A percentile compares a stretch with the other conserved stretches of the same genome.
phyloP scores from a whole-genome alignment of 1,284 basidiomycete species.

The Wallemia mellicola region DNA sequence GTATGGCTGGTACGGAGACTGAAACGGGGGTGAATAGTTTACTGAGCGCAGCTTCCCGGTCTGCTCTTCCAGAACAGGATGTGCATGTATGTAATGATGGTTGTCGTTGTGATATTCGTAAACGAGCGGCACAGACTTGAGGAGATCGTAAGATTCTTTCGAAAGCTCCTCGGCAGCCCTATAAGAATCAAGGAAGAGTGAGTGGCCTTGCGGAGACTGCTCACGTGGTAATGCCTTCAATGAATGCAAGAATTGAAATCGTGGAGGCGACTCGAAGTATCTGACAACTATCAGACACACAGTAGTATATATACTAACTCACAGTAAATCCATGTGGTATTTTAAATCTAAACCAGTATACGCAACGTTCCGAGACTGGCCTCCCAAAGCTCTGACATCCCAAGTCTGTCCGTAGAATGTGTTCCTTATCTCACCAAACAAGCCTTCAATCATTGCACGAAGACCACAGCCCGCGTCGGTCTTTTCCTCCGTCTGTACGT shows the following conservation, averaged over 20 bases:
- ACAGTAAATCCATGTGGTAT: conserved; percentile 77
- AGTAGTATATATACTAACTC: no score
- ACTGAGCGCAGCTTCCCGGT: conserved; percentile 16
- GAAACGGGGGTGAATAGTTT: conserved; percentile 89
- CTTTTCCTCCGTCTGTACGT: conserved; percentile 27
- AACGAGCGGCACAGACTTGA: conserved; percentile 33
- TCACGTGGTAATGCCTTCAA: conserved; percentile 30
- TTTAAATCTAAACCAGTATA: conserved; percentile 76
- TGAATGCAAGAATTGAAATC: conserved; percentile 73
- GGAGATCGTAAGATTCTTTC: conserved; percentile 25
- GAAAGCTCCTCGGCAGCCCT: conserved; percentile 32
- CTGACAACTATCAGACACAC: no score
- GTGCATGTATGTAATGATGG: conserved; percentile 48
- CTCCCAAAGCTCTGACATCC: conserved; percentile 48
- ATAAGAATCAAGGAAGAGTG: conserved; percentile 64
- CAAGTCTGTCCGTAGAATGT: conserved; percentile 80
- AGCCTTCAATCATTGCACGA: conserved; percentile 24
- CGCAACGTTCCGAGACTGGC: conserved; percentile 60
- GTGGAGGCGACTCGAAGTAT: conserved; percentile 63
- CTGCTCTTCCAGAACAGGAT: conserved; percentile 43
- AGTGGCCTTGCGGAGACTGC: conserved; percentile 44
- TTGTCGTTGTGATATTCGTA: conserved; percentile 82
- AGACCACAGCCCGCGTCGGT: conserved; percentile 32
- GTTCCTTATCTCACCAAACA: conserved; percentile 42
- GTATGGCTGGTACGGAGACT: conserved; percentile 34